phyloP scores from a whole-genome alignment of 2,329 filamentous ascomycete species.

The Aspergillus awamori region DNA sequence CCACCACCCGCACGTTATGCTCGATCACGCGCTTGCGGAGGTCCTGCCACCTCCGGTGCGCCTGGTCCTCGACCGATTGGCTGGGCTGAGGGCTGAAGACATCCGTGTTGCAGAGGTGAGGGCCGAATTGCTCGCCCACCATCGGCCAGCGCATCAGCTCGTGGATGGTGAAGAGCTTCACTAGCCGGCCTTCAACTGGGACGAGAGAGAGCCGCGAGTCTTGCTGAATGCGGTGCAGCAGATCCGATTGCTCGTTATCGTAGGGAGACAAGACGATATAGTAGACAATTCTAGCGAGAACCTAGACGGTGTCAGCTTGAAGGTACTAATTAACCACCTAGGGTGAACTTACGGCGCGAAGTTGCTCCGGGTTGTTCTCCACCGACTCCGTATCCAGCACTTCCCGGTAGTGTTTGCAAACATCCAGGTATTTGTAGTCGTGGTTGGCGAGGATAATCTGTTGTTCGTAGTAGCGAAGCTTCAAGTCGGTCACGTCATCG shows the following conservation, averaged over 20 bases:
- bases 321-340: neutral
- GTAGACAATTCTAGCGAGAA: constrained; percentile 93
- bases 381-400: constrained; percentile 95
- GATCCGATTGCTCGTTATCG: constrained; percentile 97
- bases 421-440: constrained; percentile 95
- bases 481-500: constrained; percentile 94
- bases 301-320: constrained; percentile 53
- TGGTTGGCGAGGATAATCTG: constrained; percentile 96
- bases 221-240: constrained; percentile 87
- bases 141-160: constrained; percentile 99
- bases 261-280: constrained; percentile 95
- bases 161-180: constrained; percentile 92
- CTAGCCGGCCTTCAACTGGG: constrained; percentile 76
- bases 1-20: constrained; percentile 96
- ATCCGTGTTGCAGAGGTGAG: constrained; percentile 84
- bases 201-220: constrained; percentile 81
- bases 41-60: constrained; percentile 86
- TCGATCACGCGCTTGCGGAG: constrained; percentile 98
- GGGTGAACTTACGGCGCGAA: constrained; percentile 73
- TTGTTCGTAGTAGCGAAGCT: constrained; percentile 95
- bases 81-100: constrained; percentile 73
- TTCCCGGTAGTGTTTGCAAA: constrained; percentile 97
- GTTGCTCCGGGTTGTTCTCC: constrained; percentile 82
- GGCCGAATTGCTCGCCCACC: constrained; percentile 84
- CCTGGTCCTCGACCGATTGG: constrained; percentile 74